A percentile compares a stretch with the other conserved stretches of the same genome.
Evolutionary conservation across 805 yeast genomes (phyloP).

Genomic region (Vanderwaltozyma tropicalis): DNA sequence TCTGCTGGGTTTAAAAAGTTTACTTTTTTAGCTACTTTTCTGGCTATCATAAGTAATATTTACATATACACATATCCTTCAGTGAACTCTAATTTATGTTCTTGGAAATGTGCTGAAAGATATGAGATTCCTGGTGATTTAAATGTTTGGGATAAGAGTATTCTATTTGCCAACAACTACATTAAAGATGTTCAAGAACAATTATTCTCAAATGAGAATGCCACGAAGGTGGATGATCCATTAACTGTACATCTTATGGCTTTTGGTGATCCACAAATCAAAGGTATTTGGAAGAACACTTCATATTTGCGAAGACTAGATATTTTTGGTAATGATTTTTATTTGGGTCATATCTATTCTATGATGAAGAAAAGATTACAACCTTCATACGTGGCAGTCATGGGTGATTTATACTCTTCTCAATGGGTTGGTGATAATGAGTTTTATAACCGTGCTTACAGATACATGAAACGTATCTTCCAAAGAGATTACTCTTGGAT

Average conservation of each 20-base stretch:
- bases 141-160: not conserved
- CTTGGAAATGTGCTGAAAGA: constrained; percentile 37
- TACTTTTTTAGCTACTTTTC: constrained; percentile 8
- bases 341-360: constrained; percentile 70
- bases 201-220: constrained; percentile 9
- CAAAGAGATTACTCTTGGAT: constrained; percentile 54
- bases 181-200: not conserved
- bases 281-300: constrained; percentile 71
- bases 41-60: constrained; percentile 42
- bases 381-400: constrained; percentile 76
- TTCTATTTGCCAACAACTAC: not conserved
- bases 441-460: constrained; percentile 64
- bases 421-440: constrained; percentile 93
- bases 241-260: constrained; percentile 49
- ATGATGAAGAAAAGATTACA: constrained; percentile 50
- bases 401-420: constrained; percentile 88
- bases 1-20: not conserved
- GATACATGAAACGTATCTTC: constrained; percentile 64
- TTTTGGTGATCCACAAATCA: constrained; percentile 95
- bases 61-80: constrained; percentile 75
- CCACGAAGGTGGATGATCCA: not conserved
- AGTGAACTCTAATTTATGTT: constrained; percentile 41
- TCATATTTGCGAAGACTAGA: constrained; percentile 68
- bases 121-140: not conserved
- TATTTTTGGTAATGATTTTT: constrained; percentile 81